These are phyloP conservation scores for Typha latifolia DNA, from an alignment of 176 grass and related monocot genomes.

Conservation along the genomic window DNA sequence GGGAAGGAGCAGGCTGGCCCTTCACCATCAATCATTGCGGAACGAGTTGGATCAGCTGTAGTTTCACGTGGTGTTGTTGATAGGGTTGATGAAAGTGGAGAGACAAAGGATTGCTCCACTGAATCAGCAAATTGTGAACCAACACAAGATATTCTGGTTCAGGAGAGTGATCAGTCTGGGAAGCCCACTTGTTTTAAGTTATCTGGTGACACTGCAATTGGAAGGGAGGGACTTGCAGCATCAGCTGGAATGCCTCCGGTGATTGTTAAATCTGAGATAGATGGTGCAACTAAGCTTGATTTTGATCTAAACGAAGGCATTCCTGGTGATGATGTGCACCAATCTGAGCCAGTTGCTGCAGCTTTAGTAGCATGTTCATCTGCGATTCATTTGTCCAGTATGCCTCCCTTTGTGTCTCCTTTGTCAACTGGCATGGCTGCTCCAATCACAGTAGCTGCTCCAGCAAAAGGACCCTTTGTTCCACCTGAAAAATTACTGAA, in stretches of 20 bases:
- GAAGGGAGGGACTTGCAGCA: slow-evolving; percentile 25
- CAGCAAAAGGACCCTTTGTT: slow-evolving; percentile 66
- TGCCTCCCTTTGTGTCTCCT: slow-evolving; percentile 30
- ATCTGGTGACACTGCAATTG: slow-evolving; percentile 14
- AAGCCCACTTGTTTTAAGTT: slow-evolving; percentile 26
- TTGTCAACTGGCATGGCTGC: slow-evolving; percentile 27
- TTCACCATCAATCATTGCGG: slow-evolving; percentile 14
- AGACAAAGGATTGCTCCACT: slow-evolving; percentile 29
- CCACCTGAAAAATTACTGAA: slow-evolving; percentile 58
- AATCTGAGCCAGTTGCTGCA: slow-evolving; percentile 35
- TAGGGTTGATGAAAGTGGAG: slow-evolving; percentile 24
- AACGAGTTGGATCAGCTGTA: slow-evolving; percentile 10
- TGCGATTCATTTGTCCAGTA: slow-evolving; percentile 16
- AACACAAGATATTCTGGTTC: neutral
- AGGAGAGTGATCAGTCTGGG: slow-evolving; percentile 19
- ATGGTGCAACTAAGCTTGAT: slow-evolving; percentile 48
- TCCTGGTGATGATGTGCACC: slow-evolving; percentile 42
- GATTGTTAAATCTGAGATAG: slow-evolving; percentile 22
- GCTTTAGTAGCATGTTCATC: slow-evolving; percentile 23
- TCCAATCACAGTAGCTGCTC: slow-evolving; percentile 58
- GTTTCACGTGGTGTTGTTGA: slow-evolving; percentile 19
- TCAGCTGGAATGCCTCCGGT: slow-evolving; percentile 47
- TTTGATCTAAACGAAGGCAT: slow-evolving; percentile 85
- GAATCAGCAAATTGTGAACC: slow-evolving; percentile 33
- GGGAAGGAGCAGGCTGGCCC: slow-evolving; percentile 21